Conservation (phyloP, 345 rosid genomes). For the Arabis hirsuta region DNA sequence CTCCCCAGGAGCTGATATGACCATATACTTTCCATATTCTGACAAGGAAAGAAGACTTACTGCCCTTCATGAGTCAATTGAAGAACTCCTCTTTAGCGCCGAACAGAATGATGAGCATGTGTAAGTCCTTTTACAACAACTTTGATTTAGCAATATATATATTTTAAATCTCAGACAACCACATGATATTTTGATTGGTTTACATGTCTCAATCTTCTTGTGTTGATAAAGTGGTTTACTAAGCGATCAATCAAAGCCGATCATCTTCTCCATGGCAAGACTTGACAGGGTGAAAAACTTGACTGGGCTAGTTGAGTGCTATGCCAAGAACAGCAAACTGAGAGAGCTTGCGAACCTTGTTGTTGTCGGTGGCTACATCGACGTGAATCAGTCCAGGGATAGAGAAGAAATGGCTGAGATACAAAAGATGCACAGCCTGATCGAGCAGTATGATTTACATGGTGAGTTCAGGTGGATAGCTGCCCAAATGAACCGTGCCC, state of each 20-base stretch:
- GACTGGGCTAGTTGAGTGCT: constrained; percentile 64
- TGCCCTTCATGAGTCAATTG: constrained; percentile 57
- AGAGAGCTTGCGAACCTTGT: constrained; percentile 58
- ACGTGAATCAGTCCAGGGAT: constrained; percentile 52
- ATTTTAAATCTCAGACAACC: not conserved
- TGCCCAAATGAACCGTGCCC: constrained; percentile 61
- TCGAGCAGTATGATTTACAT: constrained; percentile 53
- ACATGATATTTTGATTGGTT: not conserved
- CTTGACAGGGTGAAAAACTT: constrained; percentile 64
- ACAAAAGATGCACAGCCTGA: constrained; percentile 53
- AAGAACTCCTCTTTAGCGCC: constrained; percentile 51
- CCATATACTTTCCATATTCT: constrained; percentile 62
- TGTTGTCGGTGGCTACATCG: constrained; percentile 53
- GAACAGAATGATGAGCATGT: constrained; percentile 60
- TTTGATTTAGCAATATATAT: not conserved
- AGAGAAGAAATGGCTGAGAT: constrained; percentile 62
- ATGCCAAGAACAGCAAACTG: constrained; percentile 50
- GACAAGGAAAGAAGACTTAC: constrained; percentile 57
- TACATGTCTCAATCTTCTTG: constrained; percentile 19
- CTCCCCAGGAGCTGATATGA: constrained; percentile 71
- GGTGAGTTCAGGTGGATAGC: constrained; percentile 60
- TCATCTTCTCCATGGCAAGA: constrained; percentile 75
- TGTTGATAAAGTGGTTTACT: constrained; percentile 49
- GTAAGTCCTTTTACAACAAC: constrained; percentile 46
- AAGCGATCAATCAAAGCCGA: constrained; percentile 54